These are phyloP conservation scores for Glomus cerebriforme DNA, from an alignment of 192 early-diverging fungal genomes.

Conservation along the genomic window DNA sequence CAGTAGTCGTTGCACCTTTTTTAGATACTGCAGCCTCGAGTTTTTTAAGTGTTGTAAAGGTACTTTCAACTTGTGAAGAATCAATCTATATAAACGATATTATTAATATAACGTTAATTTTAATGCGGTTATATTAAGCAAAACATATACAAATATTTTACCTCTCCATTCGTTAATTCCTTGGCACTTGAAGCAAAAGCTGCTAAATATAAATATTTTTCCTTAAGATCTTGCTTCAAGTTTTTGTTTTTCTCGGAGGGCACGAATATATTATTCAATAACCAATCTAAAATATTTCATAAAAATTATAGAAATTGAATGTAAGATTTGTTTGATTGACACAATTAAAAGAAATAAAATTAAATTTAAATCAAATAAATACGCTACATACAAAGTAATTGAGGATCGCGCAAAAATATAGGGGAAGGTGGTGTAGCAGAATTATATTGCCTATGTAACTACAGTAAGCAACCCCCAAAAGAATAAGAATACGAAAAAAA, in stretches of 20 bases:
- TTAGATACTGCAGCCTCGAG: slow-evolving; percentile 41
- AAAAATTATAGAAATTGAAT: too few relatives aligned
- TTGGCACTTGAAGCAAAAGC: slow-evolving; percentile 52
- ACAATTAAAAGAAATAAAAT: neutral
- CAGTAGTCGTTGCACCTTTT: slow-evolving; percentile 43
- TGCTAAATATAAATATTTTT: slow-evolving; percentile 54
- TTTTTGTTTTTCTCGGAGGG: slow-evolving; percentile 45
- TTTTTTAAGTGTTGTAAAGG: slow-evolving; percentile 38
- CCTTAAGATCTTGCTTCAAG: slow-evolving; percentile 55
- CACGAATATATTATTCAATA: slow-evolving; percentile 48
- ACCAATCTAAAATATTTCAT: slow-evolving; percentile 6
- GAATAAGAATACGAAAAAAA: neutral
- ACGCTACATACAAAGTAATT: slow-evolving; percentile 37
- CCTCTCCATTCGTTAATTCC: slow-evolving; percentile 38
- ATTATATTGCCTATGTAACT: slow-evolving; percentile 53
- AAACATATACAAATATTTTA: neutral
- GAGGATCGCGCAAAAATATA: slow-evolving; percentile 40
- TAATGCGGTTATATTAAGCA: neutral
- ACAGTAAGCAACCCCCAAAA: neutral
- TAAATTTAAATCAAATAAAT: neutral
- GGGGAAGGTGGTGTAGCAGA: slow-evolving; percentile 45
- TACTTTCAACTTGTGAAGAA: slow-evolving; percentile 39
- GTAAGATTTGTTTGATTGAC: too few relatives aligned
- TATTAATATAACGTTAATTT: neutral
- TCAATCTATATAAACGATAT: slow-evolving; percentile 22